Conservation (phyloP, 306 rosid species). For the Quercus rubra region DNA sequence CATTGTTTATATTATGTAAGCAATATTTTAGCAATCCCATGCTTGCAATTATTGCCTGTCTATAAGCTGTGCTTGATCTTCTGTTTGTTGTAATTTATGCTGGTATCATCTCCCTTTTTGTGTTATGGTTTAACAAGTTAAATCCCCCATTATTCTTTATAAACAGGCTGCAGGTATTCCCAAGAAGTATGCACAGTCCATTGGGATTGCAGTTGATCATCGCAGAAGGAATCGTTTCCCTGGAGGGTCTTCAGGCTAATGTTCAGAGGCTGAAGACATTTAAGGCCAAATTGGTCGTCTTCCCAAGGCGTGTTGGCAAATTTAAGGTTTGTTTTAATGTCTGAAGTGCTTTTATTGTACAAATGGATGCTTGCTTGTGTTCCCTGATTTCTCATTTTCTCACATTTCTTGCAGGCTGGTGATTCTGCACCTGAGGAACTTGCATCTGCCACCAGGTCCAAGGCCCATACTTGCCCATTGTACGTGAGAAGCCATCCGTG, state of each 20-base stretch:
- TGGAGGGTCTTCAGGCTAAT: constrained; percentile 56
- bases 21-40: too few species aligned
- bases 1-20: too few species aligned
- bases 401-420: constrained; percentile 40
- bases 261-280: constrained; percentile 59
- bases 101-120: too few species aligned
- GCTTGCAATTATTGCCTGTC: too few species aligned
- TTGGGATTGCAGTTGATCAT: constrained; percentile 59
- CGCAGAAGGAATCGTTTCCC: constrained; percentile 44
- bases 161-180: constrained; percentile 56
- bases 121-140: too few species aligned
- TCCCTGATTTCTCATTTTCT: neutral
- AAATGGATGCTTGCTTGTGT: neutral
- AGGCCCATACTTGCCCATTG: constrained; percentile 44
- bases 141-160: neutral
- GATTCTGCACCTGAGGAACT: constrained; percentile 60
- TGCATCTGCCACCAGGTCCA: constrained; percentile 60
- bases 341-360: neutral
- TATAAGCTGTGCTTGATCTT: too few species aligned
- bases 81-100: too few species aligned
- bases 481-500: constrained; percentile 38
- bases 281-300: constrained; percentile 59
- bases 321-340: constrained; percentile 31
- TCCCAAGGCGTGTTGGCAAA: constrained; percentile 55
- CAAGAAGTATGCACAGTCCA: constrained; percentile 50